Percentiles rank a stretch among this genome's conserved stretches.
phyloP scores from a whole-genome alignment of 352 stramenopile genomes.

The Phytopythium montanum region DNA sequence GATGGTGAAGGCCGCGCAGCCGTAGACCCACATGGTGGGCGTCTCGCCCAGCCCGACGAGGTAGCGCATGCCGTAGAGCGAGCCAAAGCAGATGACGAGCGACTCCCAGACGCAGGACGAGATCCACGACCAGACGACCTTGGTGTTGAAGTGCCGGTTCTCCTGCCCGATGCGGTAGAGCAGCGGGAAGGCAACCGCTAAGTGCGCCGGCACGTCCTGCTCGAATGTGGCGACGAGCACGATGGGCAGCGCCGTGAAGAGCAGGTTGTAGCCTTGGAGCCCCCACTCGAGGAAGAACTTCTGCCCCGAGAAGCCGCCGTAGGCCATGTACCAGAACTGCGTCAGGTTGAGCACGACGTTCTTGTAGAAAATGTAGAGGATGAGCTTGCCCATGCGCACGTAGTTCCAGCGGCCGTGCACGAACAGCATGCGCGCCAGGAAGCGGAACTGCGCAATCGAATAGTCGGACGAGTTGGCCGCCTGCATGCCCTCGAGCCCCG shows the following conservation, averaged over 20 bases:
- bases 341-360: conserved; percentile 95
- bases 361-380: conserved; percentile 96
- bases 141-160: conserved; percentile 84
- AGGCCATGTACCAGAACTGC: conserved; percentile 95
- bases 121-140: conserved; percentile 82
- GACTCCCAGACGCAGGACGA: conserved; percentile 82
- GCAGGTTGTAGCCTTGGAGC: conserved; percentile 86
- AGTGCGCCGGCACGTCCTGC: conserved; percentile 73
- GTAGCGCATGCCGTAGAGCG: conserved; percentile 79
- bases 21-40: conserved; percentile 92
- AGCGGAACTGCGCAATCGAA: conserved; percentile 94
- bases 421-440: conserved; percentile 87
- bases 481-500: conserved; percentile 92
- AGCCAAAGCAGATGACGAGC: conserved; percentile 79
- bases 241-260: conserved; percentile 86
- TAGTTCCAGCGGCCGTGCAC: conserved; percentile 95
- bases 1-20: conserved; percentile 92
- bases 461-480: conserved; percentile 94
- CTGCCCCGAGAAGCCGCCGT: conserved; percentile 84
- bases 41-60: conserved; percentile 82
- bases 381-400: conserved; percentile 90
- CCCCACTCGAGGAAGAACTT: conserved; percentile 88
- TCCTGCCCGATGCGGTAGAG: conserved; percentile 84
- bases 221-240: conserved; percentile 82
- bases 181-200: conserved; percentile 66